Conservation (phyloP, 2,329 filamentous ascomycete genomes). For the Xylaria sp. region DNA sequence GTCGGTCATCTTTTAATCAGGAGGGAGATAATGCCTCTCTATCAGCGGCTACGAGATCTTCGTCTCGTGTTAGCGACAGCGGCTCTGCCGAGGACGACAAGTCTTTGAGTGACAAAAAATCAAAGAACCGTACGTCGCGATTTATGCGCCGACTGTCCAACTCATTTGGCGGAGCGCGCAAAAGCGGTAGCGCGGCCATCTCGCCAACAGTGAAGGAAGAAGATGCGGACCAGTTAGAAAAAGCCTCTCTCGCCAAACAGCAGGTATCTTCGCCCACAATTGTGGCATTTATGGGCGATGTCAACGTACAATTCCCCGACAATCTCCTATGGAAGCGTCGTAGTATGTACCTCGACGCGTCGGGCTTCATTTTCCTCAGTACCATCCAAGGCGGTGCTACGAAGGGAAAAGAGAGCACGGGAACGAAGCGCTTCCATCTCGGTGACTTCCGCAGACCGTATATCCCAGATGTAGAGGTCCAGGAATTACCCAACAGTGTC, state of each 20-base stretch:
- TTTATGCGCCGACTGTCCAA: slow-evolving; percentile 70
- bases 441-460: slow-evolving; percentile 83
- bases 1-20: slow-evolving; percentile 62
- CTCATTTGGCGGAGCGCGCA: slow-evolving; percentile 60
- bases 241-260: slow-evolving; percentile 39
- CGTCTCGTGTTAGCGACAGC: slow-evolving; percentile 55
- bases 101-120: slow-evolving; percentile 57
- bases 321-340: slow-evolving; percentile 96
- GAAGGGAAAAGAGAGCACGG: slow-evolving; percentile 65
- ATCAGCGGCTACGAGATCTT: slow-evolving; percentile 52
- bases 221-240: slow-evolving; percentile 51
- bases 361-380: slow-evolving; percentile 84
- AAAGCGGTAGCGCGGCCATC: slow-evolving; percentile 57
- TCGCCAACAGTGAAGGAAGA: slow-evolving; percentile 65
- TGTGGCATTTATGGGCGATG: slow-evolving; percentile 80
- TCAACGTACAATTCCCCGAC: slow-evolving; percentile 97
- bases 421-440: slow-evolving; percentile 82
- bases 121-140: slow-evolving; percentile 62
- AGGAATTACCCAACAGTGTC: slow-evolving; percentile 91
- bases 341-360: slow-evolving; percentile 83
- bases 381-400: slow-evolving; percentile 67
- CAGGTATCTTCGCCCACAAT: slow-evolving; percentile 53
- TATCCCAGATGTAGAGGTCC: slow-evolving; percentile 87
- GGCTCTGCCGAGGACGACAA: slow-evolving; percentile 60
- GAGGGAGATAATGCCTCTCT: slow-evolving; percentile 50